These are phyloP conservation scores for Saxophila tyrrhenica DNA, from an alignment of 495 filamentous ascomycete species.

Conservation along the genomic window DNA sequence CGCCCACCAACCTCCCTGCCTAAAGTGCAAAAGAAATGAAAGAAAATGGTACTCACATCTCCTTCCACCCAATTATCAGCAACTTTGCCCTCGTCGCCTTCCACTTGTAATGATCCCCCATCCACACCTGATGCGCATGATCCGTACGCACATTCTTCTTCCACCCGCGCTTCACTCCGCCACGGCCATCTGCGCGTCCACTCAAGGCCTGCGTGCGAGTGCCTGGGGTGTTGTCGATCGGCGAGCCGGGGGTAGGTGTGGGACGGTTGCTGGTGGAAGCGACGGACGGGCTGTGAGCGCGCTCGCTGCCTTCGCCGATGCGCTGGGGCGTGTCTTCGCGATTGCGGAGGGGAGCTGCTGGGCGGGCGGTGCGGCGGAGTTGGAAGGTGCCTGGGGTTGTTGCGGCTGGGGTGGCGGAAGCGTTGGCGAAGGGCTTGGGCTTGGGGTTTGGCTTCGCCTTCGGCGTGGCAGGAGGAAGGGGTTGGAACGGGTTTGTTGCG, in stretches of 20 bases:
- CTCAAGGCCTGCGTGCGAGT: neutral
- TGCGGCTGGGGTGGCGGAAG: neutral
- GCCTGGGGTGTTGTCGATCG: neutral
- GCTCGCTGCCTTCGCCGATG: too few species aligned
- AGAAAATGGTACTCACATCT: slow-evolving; percentile 4
- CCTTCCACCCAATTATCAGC: slow-evolving; percentile 12
- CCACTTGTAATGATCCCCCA: neutral
- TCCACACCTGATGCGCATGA: slow-evolving; percentile 9
- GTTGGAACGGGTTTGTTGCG: neutral
- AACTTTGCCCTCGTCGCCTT: neutral
- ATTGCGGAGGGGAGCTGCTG: too few species aligned
- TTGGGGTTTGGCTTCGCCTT: neutral
- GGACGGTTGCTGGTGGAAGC: neutral
- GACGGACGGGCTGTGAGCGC: neutral
- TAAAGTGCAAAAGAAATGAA: too few species aligned
- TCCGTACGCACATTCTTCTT: slow-evolving; percentile 2
- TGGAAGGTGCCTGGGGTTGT: neutral
- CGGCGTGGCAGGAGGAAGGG: neutral
- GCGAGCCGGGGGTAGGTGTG: neutral
- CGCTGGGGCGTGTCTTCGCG: neutral
- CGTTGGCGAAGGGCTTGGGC: neutral
- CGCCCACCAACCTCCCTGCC: too few species aligned
- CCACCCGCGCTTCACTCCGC: neutral
- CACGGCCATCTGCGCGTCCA: neutral
- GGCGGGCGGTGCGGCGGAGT: neutral